Conservation (phyloP, 257 asterid species). For the Rubia yunnanensis region DNA sequence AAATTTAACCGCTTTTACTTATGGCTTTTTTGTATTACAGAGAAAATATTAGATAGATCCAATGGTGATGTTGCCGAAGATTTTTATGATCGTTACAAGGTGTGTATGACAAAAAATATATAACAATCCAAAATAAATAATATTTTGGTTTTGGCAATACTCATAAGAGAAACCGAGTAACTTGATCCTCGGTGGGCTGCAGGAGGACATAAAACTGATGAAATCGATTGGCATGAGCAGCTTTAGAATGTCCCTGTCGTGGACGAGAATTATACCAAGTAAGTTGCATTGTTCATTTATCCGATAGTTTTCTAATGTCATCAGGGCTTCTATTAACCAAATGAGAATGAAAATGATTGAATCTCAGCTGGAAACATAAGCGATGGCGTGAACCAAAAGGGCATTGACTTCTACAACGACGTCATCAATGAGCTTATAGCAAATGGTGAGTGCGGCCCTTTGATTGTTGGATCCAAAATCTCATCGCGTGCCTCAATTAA, state of each 20-base stretch:
- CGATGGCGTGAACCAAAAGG: background rate
- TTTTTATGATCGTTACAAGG: background rate
- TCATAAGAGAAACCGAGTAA: too few species aligned
- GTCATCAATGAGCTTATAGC: background rate
- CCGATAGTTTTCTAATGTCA: background rate
- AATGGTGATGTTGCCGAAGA: background rate
- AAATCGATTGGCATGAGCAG: background rate
- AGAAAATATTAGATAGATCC: background rate
- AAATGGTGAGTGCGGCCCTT: background rate
- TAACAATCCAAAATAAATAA: too few species aligned
- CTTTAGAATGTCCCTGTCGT: background rate
- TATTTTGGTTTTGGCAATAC: too few species aligned
- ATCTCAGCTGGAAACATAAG: background rate
- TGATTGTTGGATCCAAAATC: too few species aligned
- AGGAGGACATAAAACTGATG: slow-evolving; percentile 5
- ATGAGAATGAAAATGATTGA: background rate
- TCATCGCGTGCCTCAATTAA: too few species aligned
- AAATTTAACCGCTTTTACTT: too few species aligned
- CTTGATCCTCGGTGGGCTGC: background rate
- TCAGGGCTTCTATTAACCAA: too few species aligned
- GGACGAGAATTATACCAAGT: slow-evolving; percentile 2
- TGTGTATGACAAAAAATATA: background rate
- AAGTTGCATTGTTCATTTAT: background rate
- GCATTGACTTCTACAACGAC: background rate
- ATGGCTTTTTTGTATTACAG: background rate